Evolutionary conservation across 345 rosid species (phyloP).

Genomic region (Tarenaya hassleriana): DNA sequence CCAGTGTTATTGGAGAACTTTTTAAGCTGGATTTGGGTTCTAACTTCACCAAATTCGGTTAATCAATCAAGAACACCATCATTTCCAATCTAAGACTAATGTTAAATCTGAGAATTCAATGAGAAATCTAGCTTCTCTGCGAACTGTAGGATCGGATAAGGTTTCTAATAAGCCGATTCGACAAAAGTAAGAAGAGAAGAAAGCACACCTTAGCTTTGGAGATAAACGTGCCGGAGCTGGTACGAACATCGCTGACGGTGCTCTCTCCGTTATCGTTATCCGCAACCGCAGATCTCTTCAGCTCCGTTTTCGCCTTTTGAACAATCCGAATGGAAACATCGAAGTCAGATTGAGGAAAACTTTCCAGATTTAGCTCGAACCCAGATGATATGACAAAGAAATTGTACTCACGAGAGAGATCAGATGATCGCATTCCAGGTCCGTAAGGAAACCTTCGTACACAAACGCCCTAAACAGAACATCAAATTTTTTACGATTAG

Average conservation of each 20-base stretch:
- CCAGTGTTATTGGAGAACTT: background rate
- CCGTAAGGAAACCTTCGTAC: constrained; percentile 83
- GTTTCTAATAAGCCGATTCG: no score
- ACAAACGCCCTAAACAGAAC: constrained; percentile 63
- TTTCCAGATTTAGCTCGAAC: constrained; percentile 15
- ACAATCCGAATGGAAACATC: constrained; percentile 11
- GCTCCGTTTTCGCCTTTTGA: constrained; percentile 69
- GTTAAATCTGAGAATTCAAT: background rate
- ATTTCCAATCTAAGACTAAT: constrained; percentile 6
- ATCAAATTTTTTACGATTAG: background rate
- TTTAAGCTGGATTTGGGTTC: constrained; percentile 3
- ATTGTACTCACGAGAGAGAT: constrained; percentile 61
- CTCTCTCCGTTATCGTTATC: constrained; percentile 78
- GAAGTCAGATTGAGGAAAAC: background rate
- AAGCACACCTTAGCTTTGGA: constrained; percentile 66
- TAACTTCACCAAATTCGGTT: background rate
- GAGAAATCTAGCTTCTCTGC: constrained; percentile 2
- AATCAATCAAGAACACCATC: constrained; percentile 12
- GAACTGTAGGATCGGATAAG: background rate
- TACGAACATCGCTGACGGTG: constrained; percentile 76
- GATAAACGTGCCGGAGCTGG: constrained; percentile 95
- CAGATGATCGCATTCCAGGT: constrained; percentile 91
- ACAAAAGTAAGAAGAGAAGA: background rate
- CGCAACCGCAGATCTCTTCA: constrained; percentile 93
- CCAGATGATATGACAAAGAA: background rate